Evolutionary conservation across 495 filamentous ascomycete species (phyloP).

Genomic region (Aspergillus indologenus): DNA sequence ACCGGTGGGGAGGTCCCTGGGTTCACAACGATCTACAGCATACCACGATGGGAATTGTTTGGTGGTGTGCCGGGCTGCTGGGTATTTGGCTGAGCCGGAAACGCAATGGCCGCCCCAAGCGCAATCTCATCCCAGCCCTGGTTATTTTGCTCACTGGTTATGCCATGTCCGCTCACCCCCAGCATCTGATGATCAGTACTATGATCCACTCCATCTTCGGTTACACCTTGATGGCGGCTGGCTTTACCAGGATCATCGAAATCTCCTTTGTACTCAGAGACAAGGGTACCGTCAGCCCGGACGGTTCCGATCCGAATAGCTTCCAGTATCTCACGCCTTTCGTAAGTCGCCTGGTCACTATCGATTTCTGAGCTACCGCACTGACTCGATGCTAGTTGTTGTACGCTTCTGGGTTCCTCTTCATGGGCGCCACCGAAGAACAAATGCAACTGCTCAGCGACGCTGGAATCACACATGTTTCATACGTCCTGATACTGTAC

Average conservation of each 20-base stretch:
- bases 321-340: constrained; percentile 93
- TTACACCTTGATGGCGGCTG: constrained; percentile 92
- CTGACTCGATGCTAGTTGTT: constrained; percentile 60
- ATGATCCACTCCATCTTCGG: constrained; percentile 92
- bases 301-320: constrained; percentile 69
- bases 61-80: constrained; percentile 90
- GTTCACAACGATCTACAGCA: constrained; percentile 96
- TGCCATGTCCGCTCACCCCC: constrained; percentile 88
- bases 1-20: constrained; percentile 88
- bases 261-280: constrained; percentile 84
- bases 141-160: constrained; percentile 93
- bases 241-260: constrained; percentile 80
- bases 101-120: constrained; percentile 77
- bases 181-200: constrained; percentile 75
- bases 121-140: constrained; percentile 88
- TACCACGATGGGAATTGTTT: constrained; percentile 94
- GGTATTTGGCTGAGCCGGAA: constrained; percentile 88
- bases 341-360: constrained; percentile 52
- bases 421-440: constrained; percentile 96
- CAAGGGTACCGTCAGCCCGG: constrained; percentile 51
- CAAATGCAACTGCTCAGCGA: constrained; percentile 76
- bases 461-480: constrained; percentile 78
- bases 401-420: constrained; percentile 90
- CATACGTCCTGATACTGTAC: constrained; percentile 87
- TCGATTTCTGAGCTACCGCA: background rate